A percentile compares a stretch with the other conserved stretches of the same genome.
These are phyloP conservation scores for Pseudocercospora crystallina DNA, from an alignment of 2,329 filamentous ascomycete species.

Conservation along the genomic window DNA sequence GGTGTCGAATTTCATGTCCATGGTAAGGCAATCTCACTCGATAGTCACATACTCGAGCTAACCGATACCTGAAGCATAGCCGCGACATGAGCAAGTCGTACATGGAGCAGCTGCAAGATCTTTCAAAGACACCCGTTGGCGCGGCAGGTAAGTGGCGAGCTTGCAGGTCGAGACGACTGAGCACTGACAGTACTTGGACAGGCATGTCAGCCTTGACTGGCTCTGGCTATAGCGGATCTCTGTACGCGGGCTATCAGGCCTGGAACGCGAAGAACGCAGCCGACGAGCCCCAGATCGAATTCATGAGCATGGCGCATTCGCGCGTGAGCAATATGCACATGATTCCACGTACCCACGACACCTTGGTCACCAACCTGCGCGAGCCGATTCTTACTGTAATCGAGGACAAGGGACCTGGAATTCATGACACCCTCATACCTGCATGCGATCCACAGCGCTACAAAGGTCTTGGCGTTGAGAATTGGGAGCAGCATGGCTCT, in stretches of 20 bases:
- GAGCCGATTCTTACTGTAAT: conserved; percentile 48
- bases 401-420: conserved; percentile 46
- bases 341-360: conserved; percentile 42
- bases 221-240: conserved; percentile 47
- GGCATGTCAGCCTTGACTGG: conserved; percentile 44
- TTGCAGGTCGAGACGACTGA: conserved; percentile 12
- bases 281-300: conserved; percentile 45
- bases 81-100: conserved; percentile 51
- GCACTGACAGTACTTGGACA: conserved; percentile 25
- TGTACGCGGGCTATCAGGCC: conserved; percentile 52
- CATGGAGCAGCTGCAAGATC: conserved; percentile 51
- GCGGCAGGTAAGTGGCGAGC: conserved; percentile 38
- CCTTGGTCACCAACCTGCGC: conserved; percentile 47
- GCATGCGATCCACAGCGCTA: conserved; percentile 50
- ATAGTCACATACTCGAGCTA: too few species aligned
- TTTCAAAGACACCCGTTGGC: conserved; percentile 52
- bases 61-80: conserved; percentile 33
- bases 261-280: conserved; percentile 40
- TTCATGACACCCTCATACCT: conserved; percentile 49
- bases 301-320: conserved; percentile 48
- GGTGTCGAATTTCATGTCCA: conserved; percentile 46
- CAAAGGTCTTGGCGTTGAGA: conserved; percentile 42
- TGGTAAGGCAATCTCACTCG: conserved; percentile 24
- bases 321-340: conserved; percentile 44
- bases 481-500: conserved; percentile 47